Conservation (phyloP, 1,139 yeast genomes). For the Sugiyamaella sp. region DNA sequence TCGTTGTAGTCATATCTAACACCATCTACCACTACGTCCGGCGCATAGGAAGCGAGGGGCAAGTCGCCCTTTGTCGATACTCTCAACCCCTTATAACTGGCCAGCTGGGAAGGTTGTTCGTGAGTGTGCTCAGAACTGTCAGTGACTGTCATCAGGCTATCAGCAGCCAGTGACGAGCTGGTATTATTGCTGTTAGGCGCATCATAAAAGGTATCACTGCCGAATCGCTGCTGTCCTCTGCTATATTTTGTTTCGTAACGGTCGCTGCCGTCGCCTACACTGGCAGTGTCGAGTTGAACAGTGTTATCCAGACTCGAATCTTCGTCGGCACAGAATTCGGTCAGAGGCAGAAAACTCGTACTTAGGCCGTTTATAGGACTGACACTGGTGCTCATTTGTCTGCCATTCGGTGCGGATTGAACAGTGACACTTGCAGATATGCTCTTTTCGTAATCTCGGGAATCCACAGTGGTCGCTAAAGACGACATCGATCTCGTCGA, state of each 20-base stretch:
- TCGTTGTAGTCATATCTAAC: neutral
- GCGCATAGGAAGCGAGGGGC: constrained; percentile 7
- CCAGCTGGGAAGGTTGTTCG: neutral
- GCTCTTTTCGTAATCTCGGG: constrained; percentile 17
- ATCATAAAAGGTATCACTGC: constrained; percentile 15
- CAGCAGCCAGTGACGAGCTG: constrained; percentile 8
- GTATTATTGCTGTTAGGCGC: constrained; percentile 9
- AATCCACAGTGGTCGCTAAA: constrained; percentile 32
- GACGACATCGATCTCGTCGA: constrained; percentile 32
- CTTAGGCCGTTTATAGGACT: constrained; percentile 2
- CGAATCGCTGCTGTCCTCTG: constrained; percentile 7
- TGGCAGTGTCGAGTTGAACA: neutral
- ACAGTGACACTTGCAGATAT: constrained; percentile 3
- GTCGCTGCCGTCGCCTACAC: neutral
- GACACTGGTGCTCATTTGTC: constrained; percentile 13
- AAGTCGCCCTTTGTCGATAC: constrained; percentile 6
- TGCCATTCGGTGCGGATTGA: neutral
- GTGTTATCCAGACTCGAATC: neutral
- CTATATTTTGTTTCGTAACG: neutral
- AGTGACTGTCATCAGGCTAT: constrained; percentile 12
- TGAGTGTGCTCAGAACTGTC: constrained; percentile 4
- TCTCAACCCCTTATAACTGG: constrained; percentile 10
- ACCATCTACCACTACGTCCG: neutral
- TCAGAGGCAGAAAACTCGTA: constrained; percentile 5
- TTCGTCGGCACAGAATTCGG: neutral